Evolutionary conservation across 2,329 filamentous ascomycete genomes (phyloP).

Genomic region (Colletotrichum aenigma): DNA sequence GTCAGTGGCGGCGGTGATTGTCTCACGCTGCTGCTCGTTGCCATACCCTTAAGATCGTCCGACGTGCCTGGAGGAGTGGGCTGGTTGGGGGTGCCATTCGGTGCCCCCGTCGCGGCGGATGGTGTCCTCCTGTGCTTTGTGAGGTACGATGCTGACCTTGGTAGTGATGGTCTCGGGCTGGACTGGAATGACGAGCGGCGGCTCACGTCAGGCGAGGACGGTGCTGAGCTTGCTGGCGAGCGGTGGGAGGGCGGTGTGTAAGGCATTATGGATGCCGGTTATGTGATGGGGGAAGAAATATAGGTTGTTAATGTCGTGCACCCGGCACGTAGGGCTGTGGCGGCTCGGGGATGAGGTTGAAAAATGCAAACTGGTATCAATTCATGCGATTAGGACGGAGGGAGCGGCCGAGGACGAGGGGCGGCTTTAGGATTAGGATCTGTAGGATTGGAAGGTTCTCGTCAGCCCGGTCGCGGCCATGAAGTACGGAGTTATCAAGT

Average conservation of each 20-base stretch:
- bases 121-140: constrained; percentile 66
- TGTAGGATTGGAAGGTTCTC: neutral
- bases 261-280: constrained; percentile 64
- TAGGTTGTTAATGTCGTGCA: neutral
- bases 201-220: constrained; percentile 60
- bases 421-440: constrained; percentile 9
- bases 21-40: constrained; percentile 66
- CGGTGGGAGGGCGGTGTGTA: constrained; percentile 80
- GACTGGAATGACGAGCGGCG: constrained; percentile 62
- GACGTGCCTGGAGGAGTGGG: constrained; percentile 55
- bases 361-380: constrained; percentile 21
- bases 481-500: neutral
- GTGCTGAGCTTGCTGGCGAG: constrained; percentile 64
- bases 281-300: neutral
- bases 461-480: constrained; percentile 14
- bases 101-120: constrained; percentile 39
- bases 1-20: constrained; percentile 85
- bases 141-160: constrained; percentile 70
- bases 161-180: constrained; percentile 56
- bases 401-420: neutral
- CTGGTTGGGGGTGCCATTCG: constrained; percentile 37
- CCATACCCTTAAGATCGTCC: constrained; percentile 52
- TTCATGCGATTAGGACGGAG: constrained; percentile 13
- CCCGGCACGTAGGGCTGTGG: constrained; percentile 2
- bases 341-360: neutral